These are phyloP conservation scores for Teratosphaeria zuluensis DNA, from an alignment of 2,329 filamentous ascomycete species.

Conservation along the genomic window DNA sequence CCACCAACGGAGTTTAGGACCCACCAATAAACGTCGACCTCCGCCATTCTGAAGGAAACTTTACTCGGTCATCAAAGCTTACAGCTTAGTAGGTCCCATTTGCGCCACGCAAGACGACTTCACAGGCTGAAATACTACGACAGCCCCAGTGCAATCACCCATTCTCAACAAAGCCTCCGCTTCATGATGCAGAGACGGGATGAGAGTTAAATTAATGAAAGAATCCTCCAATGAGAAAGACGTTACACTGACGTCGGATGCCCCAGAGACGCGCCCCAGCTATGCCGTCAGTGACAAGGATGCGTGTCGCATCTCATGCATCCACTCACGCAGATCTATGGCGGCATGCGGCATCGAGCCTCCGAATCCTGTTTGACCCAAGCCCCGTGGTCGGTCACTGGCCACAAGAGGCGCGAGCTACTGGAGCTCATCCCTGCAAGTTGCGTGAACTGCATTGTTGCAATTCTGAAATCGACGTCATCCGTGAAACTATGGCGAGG, in stretches of 20 bases:
- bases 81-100: not conserved
- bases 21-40: not conserved
- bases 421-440: slow-evolving; percentile 8
- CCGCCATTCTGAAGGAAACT: not conserved
- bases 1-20: not conserved
- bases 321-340: slow-evolving; percentile 2
- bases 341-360: slow-evolving; percentile 8
- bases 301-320: not conserved
- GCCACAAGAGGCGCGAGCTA: slow-evolving; percentile 20
- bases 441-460: not conserved
- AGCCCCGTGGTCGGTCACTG: slow-evolving; percentile 11
- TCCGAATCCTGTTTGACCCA: slow-evolving; percentile 11
- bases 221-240: not conserved
- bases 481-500: slow-evolving; percentile 2
- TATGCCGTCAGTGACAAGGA: slow-evolving; percentile 8
- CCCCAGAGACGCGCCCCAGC: not conserved
- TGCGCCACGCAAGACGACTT: not conserved
- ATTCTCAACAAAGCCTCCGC: not conserved
- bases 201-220: not conserved
- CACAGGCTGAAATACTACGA: not conserved
- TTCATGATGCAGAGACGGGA: not conserved
- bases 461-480: slow-evolving; percentile 5
- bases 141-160: not conserved
- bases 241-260: not conserved
- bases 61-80: not conserved